phyloP scores from a whole-genome alignment of 2,329 filamentous ascomycete genomes.

The Juglanconis oblonga region DNA sequence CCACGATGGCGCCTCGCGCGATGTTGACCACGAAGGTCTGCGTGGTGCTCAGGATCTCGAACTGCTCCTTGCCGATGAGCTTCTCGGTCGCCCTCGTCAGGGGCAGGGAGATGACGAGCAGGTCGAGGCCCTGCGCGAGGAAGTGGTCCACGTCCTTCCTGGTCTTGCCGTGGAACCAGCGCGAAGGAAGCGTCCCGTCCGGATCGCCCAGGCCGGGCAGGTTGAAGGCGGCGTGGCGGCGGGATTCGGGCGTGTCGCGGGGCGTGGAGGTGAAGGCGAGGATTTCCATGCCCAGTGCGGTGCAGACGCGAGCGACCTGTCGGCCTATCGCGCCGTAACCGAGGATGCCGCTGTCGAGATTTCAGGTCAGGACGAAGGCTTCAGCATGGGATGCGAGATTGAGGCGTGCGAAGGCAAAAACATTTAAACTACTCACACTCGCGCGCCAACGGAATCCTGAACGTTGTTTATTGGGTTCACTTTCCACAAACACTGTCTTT shows the following conservation, averaged over 20 bases:
- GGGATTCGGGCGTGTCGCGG: conserved; percentile 55
- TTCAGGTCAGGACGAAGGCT: not conserved
- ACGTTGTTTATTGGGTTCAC: not conserved
- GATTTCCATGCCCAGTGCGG: conserved; percentile 62
- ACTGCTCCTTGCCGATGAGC: conserved; percentile 43
- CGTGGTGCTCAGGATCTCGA: conserved; percentile 34
- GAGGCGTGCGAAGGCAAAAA: not conserved
- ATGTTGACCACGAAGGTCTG: conserved; percentile 64
- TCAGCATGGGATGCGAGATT: not conserved
- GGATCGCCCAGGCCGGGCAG: conserved; percentile 58
- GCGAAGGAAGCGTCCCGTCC: conserved; percentile 35
- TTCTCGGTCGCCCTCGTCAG: conserved; percentile 33
- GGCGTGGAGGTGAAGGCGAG: conserved; percentile 64
- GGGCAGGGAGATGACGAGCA: conserved; percentile 39
- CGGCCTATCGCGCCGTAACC: conserved; percentile 44
- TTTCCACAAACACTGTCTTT: conserved; percentile 29
- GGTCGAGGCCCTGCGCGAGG: conserved; percentile 38
- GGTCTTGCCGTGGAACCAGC: conserved; percentile 38
- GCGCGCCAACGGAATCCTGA: conserved; percentile 9
- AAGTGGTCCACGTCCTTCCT: conserved; percentile 36
- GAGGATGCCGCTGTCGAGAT: conserved; percentile 29
- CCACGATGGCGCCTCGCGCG: conserved; percentile 46
- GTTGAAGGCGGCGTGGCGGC: conserved; percentile 56
- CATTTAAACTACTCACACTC: conserved; percentile 7
- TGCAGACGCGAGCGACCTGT: conserved; percentile 43